Evolutionary conservation across 305 asterid genomes (phyloP), one percentile per base, ranked within the genome.

Genomic region (Solanum hybrid): DNA sequence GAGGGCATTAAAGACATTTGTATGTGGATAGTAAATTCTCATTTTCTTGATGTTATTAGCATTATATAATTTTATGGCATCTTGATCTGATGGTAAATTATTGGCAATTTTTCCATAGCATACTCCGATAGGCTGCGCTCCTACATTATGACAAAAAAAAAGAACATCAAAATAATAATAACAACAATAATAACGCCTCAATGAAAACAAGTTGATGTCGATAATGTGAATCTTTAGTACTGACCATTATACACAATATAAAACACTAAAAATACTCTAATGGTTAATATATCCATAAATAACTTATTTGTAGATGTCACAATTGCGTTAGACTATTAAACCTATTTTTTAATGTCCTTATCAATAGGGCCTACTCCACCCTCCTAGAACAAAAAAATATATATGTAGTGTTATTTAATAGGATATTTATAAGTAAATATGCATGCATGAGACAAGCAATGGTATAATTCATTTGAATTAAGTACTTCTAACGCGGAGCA

Each of bases 121-220:
- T 33, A 89, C 88, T 24, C 88, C 88, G 10, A 81, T 22, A 9
- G 90, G 37, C 7, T 89, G 88, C 7, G 31, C 90, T 17, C 90
- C 90, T 89, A 31, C 73, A 81, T 22, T n/a, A 37, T 80, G 31
- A 80, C n/a, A 78, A 37, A 34, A 4, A 10, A 11, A 31, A 31
- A 32, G 33, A 32, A 32, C 33, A 32, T 32, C 33, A 32, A 32
- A 32, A 1, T 32, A 32, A 32, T 32, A 32, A 32, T 32, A 32
- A 32, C 6, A 32, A 32, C 33, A 32, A 32, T 32, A 32, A 31
- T 32, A 32, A 32, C 33, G 33, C 33, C 33, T 32, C 33, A 32
- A 32, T 32, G 33, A 32, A 32, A 4, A 32, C 6, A 32, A 32
- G 34, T 32, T 32, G 34, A 32, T 32, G 34, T 32, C 0, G 6